phyloP scores from a whole-genome alignment of 2,329 filamentous ascomycete species.

The Paraphoma chrysanthemicola region DNA sequence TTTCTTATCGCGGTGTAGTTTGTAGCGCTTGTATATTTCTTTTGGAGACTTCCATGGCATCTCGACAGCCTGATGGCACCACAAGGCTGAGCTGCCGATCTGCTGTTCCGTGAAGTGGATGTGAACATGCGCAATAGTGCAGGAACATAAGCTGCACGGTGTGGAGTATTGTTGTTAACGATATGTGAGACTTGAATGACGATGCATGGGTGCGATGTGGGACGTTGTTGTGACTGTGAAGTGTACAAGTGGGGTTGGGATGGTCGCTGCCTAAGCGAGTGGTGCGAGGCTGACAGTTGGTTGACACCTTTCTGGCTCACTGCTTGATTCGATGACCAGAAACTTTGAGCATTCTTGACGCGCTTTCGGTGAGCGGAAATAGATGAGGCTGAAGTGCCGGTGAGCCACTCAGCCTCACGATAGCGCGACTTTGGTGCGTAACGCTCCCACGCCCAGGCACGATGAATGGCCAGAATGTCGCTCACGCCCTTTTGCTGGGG shows the following conservation, averaged over 20 bases:
- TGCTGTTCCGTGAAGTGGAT: not conserved
- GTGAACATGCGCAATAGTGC: too few species aligned
- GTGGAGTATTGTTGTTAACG: too few species aligned
- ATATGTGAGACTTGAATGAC: too few species aligned
- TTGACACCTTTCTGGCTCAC: not conserved
- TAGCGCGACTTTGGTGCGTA: not conserved
- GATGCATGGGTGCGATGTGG: too few species aligned
- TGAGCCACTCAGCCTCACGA: not conserved
- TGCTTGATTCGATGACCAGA: too few species aligned
- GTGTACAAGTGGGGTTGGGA: not conserved
- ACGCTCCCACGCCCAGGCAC: too few species aligned
- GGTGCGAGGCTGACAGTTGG: not conserved
- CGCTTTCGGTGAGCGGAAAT: not conserved
- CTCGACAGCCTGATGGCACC: not conserved
- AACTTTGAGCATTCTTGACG: too few species aligned
- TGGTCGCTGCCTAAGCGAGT: constrained; percentile 1
- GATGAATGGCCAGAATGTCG: not conserved
- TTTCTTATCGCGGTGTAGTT: not conserved
- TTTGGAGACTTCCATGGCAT: not conserved
- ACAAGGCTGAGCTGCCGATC: not conserved
- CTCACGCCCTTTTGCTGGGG: not conserved
- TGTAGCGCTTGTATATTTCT: not conserved
- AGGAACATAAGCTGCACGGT: too few species aligned
- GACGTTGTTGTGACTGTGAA: not conserved
- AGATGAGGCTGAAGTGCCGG: not conserved